phyloP scores from a whole-genome alignment of 257 asterid species.

The Salvia hispanica region DNA sequence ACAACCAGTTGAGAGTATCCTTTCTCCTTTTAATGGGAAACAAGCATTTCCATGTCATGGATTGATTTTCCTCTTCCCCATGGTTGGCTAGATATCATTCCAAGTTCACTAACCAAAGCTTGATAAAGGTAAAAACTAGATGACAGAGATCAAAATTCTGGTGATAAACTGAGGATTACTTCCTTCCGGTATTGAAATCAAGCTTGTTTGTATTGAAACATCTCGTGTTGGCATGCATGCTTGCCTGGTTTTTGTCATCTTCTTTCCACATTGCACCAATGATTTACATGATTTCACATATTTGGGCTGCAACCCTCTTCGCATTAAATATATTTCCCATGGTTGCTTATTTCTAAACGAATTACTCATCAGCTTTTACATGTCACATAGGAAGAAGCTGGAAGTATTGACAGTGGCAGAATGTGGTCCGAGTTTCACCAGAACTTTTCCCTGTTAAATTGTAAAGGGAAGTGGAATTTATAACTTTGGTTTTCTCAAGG shows the following conservation, averaged over 20 bases:
- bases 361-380: conserved; percentile 2
- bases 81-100: neutral
- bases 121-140: no score
- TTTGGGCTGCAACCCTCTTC: no score
- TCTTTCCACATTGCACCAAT: neutral
- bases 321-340: no score
- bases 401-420: conserved; percentile 32
- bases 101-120: no score
- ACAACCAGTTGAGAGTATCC: neutral
- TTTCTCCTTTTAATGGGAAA: neutral
- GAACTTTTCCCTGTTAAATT: no score
- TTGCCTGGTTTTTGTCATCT: conserved; percentile 3
- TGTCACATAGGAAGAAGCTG: conserved; percentile 38
- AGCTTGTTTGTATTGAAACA: conserved; percentile 21
- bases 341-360: neutral
- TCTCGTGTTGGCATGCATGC: conserved; percentile 3
- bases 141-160: no score
- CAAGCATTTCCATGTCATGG: neutral
- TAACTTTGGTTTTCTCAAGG: conserved; percentile 25
- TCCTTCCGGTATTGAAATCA: no score
- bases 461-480: conserved; percentile 11
- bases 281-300: no score
- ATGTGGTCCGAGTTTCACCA: conserved; percentile 24
- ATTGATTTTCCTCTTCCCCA: neutral
- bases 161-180: no score